Base-by-base conservation (phyloP, 305 asterid species). In the Solanum hybrid region DNA sequence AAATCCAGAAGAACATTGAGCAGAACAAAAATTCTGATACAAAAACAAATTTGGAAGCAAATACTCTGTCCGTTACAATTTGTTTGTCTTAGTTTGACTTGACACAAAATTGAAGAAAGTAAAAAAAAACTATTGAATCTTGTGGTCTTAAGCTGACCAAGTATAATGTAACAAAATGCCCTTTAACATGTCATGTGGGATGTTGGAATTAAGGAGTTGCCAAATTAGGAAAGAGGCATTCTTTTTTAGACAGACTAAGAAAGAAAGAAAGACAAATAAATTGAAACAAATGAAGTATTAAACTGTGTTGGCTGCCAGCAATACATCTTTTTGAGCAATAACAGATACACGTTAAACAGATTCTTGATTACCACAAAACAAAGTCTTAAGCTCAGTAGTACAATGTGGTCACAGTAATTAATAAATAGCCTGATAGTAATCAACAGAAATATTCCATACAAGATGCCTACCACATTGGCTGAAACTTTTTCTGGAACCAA, bases 401-500 rank as follows among this genome's bases (percentile, higher is more conserved):
- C 38, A 16, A 29, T 32, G 9, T 27, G 24, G 42, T 69, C 37
- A 7, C 32, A 32, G 72, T 37, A 12, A 77, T 24, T 56, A 34
- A 35, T 60, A 42, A 32, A 27, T 60, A 32, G 38, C 31, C 78
- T 26, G 38, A 29, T 35, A 60, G n/a, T 35, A 9, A 29, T 71
- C 86, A 38, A 46, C 69, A 56, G 35, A 79, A 51, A 79, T 29
- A 85, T 71, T 46, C 36, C 24, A 79, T 86, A 86, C 76, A 56
- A 88, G 72, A 20, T 34, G 86, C 91, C 86, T 90, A 96, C 99
- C 98, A 92, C 93, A 72, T 91, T 89, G 85, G 94, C 93, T 81
- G 96, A 92, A 90, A 94, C 99, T 94, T 94, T 97, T 86, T 90
- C 96, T 2, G 99, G 99, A 87, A 97, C 90, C 86, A 93, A 91